Evolutionary conservation across 2,329 filamentous ascomycete species (phyloP), one percentile per base, ranked within the genome.

Genomic region (Hymenoscyphus linearis): DNA sequence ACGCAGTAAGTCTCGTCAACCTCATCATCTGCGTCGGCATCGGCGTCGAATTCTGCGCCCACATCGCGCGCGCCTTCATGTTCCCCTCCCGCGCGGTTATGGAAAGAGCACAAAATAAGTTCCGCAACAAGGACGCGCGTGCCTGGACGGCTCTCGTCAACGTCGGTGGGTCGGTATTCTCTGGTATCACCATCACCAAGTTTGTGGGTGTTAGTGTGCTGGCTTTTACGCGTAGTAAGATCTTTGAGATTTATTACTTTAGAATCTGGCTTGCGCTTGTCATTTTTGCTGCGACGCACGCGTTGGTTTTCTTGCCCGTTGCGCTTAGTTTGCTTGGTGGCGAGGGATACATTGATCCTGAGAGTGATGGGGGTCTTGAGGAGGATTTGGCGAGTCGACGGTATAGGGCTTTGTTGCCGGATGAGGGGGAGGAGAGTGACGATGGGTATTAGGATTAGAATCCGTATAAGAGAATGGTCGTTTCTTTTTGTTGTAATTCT

Each of bases 191-290:
- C 0, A 81, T 99, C 58, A 99, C 95, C 2, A 99, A 99, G 76
- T 82, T 99, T 1, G 79, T 99, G 1, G 95, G 95, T 3, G 93
- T 99, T 0, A 88, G 83, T 53, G 95, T 99, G 37, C 80, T 99
- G 22, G 95, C 95, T 0, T 99, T 97, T 71, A 99, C 95, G 7
- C 81, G 90, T 57, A 96, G 91, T 75, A 99, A 98, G 84, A 99
- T 99, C 72, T 99, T 99, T 70, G 96, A 99, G 78, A 91, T 99
- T 61, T 99, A 99, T 77, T 99, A 99, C 76, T 99, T 99, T 82
- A 85, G 95, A 52, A 90, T 99, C 52, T 99, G 95, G 95, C 79
- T 97, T 18, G 89, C 93, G 6, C 83, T 99, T 59, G 93, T 99
- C 12, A 74, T 96, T 10, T 93, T 96, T 74, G 96, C 93, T 2